A percentile compares a stretch with the other conserved stretches of the same genome.
Conservation (phyloP, 495 filamentous ascomycete genomes). For the Evansstolkia leycettana region DNA sequence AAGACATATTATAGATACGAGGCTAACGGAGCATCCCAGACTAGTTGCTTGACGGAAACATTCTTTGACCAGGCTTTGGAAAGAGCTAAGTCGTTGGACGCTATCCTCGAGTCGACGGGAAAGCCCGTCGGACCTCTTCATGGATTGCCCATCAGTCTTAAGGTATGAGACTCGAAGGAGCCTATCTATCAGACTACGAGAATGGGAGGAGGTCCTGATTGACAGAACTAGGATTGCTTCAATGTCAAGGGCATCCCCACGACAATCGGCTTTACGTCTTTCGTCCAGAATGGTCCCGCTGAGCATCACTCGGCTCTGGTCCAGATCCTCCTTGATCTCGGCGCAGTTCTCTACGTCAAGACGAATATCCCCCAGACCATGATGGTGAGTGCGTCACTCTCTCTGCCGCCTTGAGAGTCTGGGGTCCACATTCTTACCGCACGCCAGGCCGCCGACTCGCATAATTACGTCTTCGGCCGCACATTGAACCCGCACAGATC, state of each 20-base stretch:
- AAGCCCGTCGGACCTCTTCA: slow-evolving; percentile 48
- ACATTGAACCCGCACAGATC: slow-evolving; percentile 52
- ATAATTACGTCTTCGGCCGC: slow-evolving; percentile 48
- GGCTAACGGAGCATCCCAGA: slow-evolving; percentile 9
- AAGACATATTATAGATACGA: not conserved
- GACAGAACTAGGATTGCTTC: slow-evolving; percentile 43
- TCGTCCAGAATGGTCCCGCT: slow-evolving; percentile 34
- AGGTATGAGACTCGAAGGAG: slow-evolving; percentile 16
- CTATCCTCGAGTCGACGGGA: slow-evolving; percentile 33
- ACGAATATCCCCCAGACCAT: slow-evolving; percentile 44
- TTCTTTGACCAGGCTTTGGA: slow-evolving; percentile 24
- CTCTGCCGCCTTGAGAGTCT: slow-evolving; percentile 14
- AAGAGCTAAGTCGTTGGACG: slow-evolving; percentile 33
- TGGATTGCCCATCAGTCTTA: slow-evolving; percentile 37
- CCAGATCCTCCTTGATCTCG: slow-evolving; percentile 15
- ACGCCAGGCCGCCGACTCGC: slow-evolving; percentile 27
- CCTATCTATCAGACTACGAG: slow-evolving; percentile 54
- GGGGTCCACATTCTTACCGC: slow-evolving; percentile 23
- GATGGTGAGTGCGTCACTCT: slow-evolving; percentile 30
- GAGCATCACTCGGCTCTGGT: slow-evolving; percentile 28
- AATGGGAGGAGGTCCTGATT: slow-evolving; percentile 48
- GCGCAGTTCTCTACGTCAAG: slow-evolving; percentile 46
- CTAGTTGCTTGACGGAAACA: slow-evolving; percentile 31
- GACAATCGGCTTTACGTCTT: slow-evolving; percentile 25
- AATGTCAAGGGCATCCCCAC: slow-evolving; percentile 34